Percentiles rank a stretch among this genome's conserved stretches.
Evolutionary conservation across 257 asterid species (phyloP).

Genomic region (Solanum etuberosum): DNA sequence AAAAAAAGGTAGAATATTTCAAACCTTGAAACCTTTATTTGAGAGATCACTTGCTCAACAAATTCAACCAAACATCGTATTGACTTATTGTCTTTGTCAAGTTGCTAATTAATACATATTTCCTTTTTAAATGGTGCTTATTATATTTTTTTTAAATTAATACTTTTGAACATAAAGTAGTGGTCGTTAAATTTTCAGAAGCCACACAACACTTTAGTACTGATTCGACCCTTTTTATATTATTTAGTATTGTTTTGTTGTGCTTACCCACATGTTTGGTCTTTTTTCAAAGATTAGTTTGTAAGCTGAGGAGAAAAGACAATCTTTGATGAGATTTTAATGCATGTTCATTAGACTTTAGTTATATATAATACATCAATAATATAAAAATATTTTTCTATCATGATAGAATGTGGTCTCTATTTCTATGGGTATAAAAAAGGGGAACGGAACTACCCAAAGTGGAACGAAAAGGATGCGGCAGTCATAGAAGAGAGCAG

Average conservation of each 20-base stretch:
- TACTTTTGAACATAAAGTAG: neutral
- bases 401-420: neutral
- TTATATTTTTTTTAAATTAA: neutral
- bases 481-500: no score
- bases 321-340: neutral
- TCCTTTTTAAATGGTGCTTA: neutral
- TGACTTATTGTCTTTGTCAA: neutral
- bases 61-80: neutral
- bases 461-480: no score
- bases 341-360: neutral
- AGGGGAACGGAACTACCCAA: no score
- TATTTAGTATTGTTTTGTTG: neutral
- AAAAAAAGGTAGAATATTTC: accelerated
- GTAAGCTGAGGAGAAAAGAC: neutral
- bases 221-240: neutral
- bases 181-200: neutral
- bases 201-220: neutral
- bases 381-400: neutral
- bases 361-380: neutral
- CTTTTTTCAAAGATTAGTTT: neutral
- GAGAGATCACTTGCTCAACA: no score
- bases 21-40: no score
- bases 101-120: neutral
- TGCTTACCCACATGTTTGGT: neutral
- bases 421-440: no score